Conservation (phyloP, 257 asterid genomes). For the Fraxinus pennsylvanica region DNA sequence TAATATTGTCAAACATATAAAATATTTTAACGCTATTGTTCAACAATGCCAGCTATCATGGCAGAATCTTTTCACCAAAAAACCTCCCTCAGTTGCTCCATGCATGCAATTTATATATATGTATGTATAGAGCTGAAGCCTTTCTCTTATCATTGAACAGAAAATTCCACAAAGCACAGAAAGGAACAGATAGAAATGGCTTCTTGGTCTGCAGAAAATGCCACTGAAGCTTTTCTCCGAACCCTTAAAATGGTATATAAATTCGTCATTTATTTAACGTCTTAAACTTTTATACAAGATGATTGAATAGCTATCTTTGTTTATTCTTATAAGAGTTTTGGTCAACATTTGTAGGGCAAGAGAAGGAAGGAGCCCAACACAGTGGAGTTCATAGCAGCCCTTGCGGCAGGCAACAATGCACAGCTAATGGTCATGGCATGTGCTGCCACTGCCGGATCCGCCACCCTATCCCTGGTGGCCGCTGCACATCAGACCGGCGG, state of each 20-base stretch:
- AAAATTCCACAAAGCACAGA: neutral
- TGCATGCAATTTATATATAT: constrained; percentile 8
- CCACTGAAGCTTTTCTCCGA: constrained; percentile 34
- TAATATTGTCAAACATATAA: too few relatives aligned
- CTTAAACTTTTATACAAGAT: neutral
- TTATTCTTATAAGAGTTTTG: too few relatives aligned
- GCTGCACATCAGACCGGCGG: constrained; percentile 32
- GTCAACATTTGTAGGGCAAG: constrained; percentile 16
- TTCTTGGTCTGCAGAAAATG: constrained; percentile 38
- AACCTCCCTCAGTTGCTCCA: constrained; percentile 31
- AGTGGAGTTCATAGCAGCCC: constrained; percentile 29
- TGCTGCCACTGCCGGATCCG: constrained; percentile 13
- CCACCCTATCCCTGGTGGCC: constrained; percentile 25
- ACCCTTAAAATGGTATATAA: constrained; percentile 29
- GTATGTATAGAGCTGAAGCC: neutral
- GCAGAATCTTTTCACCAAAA: constrained; percentile 24
- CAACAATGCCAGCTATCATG: constrained; percentile 15
- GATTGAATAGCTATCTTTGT: neutral
- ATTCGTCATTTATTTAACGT: too few relatives aligned
- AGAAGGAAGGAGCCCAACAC: constrained; percentile 25
- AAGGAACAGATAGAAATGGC: constrained; percentile 22
- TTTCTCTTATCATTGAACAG: neutral
- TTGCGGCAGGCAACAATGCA: constrained; percentile 31
- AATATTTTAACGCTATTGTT: neutral
- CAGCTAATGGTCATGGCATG: constrained; percentile 28